These are phyloP conservation scores for Coniella lustricola DNA, from an alignment of 2,329 filamentous ascomycete species.

Conservation along the genomic window DNA sequence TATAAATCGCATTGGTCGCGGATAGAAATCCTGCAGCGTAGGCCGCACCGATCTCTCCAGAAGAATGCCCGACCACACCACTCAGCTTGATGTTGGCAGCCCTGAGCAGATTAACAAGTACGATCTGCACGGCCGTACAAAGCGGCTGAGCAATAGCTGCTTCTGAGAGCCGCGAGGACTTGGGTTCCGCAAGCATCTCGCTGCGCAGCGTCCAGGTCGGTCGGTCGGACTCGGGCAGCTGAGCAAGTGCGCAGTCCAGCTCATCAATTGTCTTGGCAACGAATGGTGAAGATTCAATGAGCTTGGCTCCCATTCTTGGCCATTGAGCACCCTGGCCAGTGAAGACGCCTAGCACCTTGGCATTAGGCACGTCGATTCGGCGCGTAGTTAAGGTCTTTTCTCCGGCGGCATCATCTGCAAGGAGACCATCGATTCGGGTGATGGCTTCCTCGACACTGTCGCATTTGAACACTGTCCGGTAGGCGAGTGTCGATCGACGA, in stretches of 20 bases:
- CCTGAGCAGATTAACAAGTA: slow-evolving; percentile 31
- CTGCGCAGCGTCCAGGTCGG: slow-evolving; percentile 10
- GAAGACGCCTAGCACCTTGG: slow-evolving; percentile 16
- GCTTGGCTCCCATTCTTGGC: slow-evolving; percentile 13
- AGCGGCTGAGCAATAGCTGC: slow-evolving; percentile 6
- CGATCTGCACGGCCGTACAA: slow-evolving; percentile 11
- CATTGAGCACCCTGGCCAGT: slow-evolving; percentile 23
- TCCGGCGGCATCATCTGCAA: not conserved
- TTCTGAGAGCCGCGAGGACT: slow-evolving; percentile 10
- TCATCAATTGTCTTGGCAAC: slow-evolving; percentile 5
- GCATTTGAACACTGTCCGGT: slow-evolving; percentile 19
- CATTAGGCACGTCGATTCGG: not conserved
- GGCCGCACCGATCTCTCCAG: slow-evolving; percentile 38
- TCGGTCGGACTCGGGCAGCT: slow-evolving; percentile 12
- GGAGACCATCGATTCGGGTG: not conserved
- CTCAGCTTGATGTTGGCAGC: slow-evolving; percentile 25
- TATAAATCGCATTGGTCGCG: slow-evolving; percentile 27
- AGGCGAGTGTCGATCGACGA: slow-evolving; percentile 19
- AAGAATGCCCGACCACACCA: slow-evolving; percentile 35
- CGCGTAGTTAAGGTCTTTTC: not conserved
- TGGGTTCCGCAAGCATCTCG: not conserved
- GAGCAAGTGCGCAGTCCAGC: slow-evolving; percentile 10
- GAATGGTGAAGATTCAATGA: slow-evolving; percentile 3
- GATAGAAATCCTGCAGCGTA: slow-evolving; percentile 33
- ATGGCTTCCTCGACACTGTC: not conserved